Evolutionary conservation across 495 filamentous ascomycete genomes (phyloP).

Genomic region (Trichoderma orchidacearum): DNA sequence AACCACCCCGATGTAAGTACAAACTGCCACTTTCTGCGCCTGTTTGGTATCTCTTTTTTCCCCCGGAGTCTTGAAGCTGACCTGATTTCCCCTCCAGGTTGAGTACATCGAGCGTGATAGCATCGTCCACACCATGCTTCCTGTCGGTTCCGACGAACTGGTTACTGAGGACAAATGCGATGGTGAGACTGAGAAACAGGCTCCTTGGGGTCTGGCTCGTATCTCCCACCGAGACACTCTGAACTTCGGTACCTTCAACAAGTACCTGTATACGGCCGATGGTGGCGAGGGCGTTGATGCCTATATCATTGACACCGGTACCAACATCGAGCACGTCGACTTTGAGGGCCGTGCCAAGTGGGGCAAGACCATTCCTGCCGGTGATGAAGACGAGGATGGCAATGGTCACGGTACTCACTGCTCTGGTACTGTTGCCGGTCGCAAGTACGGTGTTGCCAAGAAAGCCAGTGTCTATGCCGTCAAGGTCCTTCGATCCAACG

Average conservation of each 20-base stretch:
- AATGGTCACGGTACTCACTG: constrained; percentile 99
- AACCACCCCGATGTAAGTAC: constrained; percentile 91
- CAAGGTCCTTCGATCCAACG: constrained; percentile 95
- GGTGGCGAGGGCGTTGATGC: constrained; percentile 98
- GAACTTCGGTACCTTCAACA: constrained; percentile 87
- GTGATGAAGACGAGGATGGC: constrained; percentile 81
- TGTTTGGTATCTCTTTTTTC: not conserved
- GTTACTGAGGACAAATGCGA: constrained; percentile 14
- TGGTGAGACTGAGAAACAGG: constrained; percentile 64
- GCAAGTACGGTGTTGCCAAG: constrained; percentile 99
- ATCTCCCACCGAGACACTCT: constrained; percentile 87
- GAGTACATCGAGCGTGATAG: constrained; percentile 94
- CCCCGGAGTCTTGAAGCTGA: constrained; percentile 6
- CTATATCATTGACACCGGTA: constrained; percentile 97
- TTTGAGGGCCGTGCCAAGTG: constrained; percentile 91
- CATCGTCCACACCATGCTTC: constrained; percentile 65
- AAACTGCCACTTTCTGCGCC: not conserved
- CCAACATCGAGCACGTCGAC: constrained; percentile 86
- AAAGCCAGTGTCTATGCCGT: constrained; percentile 93
- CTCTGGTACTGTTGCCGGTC: constrained; percentile 92
- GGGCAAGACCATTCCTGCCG: constrained; percentile 87
- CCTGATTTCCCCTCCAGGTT: constrained; percentile 43
- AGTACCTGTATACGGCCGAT: constrained; percentile 84
- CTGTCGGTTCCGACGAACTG: constrained; percentile 13
- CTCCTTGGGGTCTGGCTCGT: constrained; percentile 95